Evolutionary conservation across 2,329 filamentous ascomycete genomes (phyloP), one percentile per base, ranked within the genome.

Genomic region (Fusarium ambrosium): DNA sequence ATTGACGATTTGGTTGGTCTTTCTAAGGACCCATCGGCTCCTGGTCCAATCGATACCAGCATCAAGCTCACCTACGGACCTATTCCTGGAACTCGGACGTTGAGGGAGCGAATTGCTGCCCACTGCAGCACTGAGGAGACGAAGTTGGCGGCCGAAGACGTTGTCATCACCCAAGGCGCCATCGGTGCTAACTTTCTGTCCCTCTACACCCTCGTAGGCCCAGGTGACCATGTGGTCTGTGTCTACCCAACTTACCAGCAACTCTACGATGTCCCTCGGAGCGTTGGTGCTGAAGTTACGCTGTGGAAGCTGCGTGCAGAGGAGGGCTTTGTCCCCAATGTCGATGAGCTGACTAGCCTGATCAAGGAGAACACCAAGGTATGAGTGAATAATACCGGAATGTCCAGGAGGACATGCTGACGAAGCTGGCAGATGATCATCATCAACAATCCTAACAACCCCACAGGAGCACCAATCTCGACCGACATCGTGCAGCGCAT

Each of bases 201-300:
- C 3, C 88, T 97, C 9, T 95, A 95, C 81, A 87, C 92, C 1
- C 86, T 97, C 8, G 80, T 97, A 3, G 89, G 90, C 0, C 89
- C 91, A 0, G 93, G 92, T 1, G 94, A 97, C 79, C 95, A 97
- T 86, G 93, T 96, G 56, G 89, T 97, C 68, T 97, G 94, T 79
- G 93, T 97, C 68, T 94, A 95, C 80, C 95, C 95, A 14, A 96
- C 94, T 1, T 97, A 97, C 78, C 94, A 97, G 81, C 94, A 97
- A 78, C 87, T 97, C 2, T 97, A 96, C 79, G 86, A 91, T 11
- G 89, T 97, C 1, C 94, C 95, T 0, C 87, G 88, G 74, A 92
- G 91, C 41, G 84, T 97, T 6, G 94, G 95, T 0, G 94, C 94
- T 1, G 90, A 94, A 68, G 93, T 97, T 18, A 91, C 91, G 48